Evolutionary conservation across 257 asterid genomes (phyloP), one percentile per base, ranked within the genome.

Genomic region (Rehmannia glutinosa): DNA sequence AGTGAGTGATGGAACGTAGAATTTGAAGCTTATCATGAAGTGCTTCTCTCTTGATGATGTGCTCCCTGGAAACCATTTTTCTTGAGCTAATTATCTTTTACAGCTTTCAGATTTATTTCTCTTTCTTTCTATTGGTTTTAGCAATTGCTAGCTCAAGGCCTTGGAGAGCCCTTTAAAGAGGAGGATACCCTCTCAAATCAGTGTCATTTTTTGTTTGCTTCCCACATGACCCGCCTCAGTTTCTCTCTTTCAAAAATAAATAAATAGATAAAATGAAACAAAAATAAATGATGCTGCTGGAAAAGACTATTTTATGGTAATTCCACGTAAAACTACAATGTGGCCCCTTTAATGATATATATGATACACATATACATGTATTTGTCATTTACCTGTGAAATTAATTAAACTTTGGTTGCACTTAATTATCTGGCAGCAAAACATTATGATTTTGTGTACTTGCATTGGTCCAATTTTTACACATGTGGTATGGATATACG

Each of bases 1-100:
- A 92, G 58, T 87, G 83, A 73, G 98, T 82, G 80, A 85, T 69
- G 67, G 97, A 85, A 64, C 92, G 95, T 76, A 92, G 98, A 73
- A 84, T 85, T 73, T 92, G 96, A 59, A 89, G 86, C 76, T 92
- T 83, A 75, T 88, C 94, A 80, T 79, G 79, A 72, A 84, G 73
- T 25, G 74, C 62, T 58, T 75, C 80, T 74, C 63, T 82, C 63
- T 76, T n/a, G n/a, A n/a, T n/a, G n/a, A n/a, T 80, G 58, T 78
- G 87, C 86, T 85, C 90, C 76, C 83, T 80, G 2, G 96, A 85
- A 76, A 73, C 91, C 96, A 84, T 88, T 53, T 8, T 17, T 46
- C 25, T 2, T 17, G 13, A 52, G 45, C 66, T 45, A 47, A 16
- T 17, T 47, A 2, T n/a, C n/a, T n/a, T n/a, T n/a, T n/a, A n/a